Evolutionary conservation across 2,329 filamentous ascomycete genomes (phyloP).

Genomic region (Fusarium sacchari): DNA sequence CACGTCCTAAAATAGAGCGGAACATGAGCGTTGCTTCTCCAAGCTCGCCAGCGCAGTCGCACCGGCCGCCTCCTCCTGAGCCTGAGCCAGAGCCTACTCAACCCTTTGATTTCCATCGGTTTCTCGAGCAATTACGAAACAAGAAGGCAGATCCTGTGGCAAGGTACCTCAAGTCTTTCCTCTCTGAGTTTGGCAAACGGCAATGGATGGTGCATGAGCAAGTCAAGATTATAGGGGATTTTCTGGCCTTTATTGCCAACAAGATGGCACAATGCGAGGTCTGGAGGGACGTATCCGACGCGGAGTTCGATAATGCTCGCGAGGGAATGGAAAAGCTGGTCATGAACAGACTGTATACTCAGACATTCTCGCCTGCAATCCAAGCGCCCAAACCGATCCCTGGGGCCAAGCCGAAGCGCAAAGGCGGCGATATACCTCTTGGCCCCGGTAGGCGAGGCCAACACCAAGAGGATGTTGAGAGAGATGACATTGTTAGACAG

Average conservation of each 20-base stretch:
- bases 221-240: constrained; percentile 98
- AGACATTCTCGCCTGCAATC: constrained; percentile 96
- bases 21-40: constrained; percentile 48
- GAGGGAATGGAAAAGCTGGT: constrained; percentile 99
- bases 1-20: constrained; percentile 53
- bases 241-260: constrained; percentile 94
- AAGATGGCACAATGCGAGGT: constrained; percentile 99
- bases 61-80: constrained; percentile 76
- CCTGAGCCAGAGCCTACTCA: constrained; percentile 83
- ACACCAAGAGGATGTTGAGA: constrained; percentile 97
- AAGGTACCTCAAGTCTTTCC: constrained; percentile 92
- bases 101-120: constrained; percentile 97
- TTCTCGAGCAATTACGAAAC: constrained; percentile 93
- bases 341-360: constrained; percentile 95
- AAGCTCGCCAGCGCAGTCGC: constrained; percentile 61
- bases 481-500: constrained; percentile 94
- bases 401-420: constrained; percentile 73
- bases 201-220: constrained; percentile 99
- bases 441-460: constrained; percentile 90
- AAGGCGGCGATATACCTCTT: constrained; percentile 73
- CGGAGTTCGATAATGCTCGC: constrained; percentile 96
- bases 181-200: constrained; percentile 94
- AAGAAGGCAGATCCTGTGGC: constrained; percentile 98
- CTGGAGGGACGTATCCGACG: constrained; percentile 94
- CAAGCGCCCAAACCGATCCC: constrained; percentile 79